Percentiles rank a stretch among this genome's conserved stretches.
Evolutionary conservation across 495 filamentous ascomycete genomes (phyloP).

Genomic region (Trichoderma orchidacearum): DNA sequence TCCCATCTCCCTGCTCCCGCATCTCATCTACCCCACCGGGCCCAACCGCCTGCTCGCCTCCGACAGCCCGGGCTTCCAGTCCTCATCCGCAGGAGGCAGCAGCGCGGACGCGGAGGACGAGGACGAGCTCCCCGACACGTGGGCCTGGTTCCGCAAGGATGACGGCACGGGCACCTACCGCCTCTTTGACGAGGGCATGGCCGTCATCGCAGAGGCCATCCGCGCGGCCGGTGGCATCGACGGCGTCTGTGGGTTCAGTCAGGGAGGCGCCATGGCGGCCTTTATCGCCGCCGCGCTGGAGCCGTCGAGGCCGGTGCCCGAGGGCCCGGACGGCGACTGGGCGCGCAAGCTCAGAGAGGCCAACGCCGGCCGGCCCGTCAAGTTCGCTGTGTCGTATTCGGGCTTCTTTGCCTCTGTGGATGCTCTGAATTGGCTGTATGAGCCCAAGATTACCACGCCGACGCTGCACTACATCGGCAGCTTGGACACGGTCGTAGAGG

Average conservation of each 20-base stretch:
- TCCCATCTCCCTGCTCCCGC: conserved; percentile 36
- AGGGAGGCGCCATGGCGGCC: conserved; percentile 51
- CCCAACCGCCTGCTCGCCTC: conserved; percentile 43
- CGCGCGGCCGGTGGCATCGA: conserved; percentile 47
- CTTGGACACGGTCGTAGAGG: conserved; percentile 81
- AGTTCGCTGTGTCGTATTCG: conserved; percentile 62
- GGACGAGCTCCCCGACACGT: conserved; percentile 44
- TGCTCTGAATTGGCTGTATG: conserved; percentile 4
- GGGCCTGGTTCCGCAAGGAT: conserved; percentile 77
- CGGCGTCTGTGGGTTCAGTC: conserved; percentile 64
- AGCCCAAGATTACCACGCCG: conserved; percentile 50
- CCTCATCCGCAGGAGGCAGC: neutral
- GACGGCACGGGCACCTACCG: conserved; percentile 44
- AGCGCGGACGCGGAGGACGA: conserved; percentile 10
- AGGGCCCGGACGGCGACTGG: conserved; percentile 10
- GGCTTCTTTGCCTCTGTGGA: neutral
- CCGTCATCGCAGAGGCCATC: conserved; percentile 42
- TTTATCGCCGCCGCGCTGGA: conserved; percentile 58
- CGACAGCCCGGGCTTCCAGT: conserved; percentile 59
- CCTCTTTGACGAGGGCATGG: conserved; percentile 52
- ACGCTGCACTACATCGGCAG: conserved; percentile 72
- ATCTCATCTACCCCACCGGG: conserved; percentile 48
- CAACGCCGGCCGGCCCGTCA: conserved; percentile 45
- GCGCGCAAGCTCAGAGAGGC: conserved; percentile 22
- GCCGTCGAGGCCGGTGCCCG: conserved; percentile 2